Base-by-base conservation (phyloP, 2,329 filamentous ascomycete species). In the Fusarium guadeloupense region DNA sequence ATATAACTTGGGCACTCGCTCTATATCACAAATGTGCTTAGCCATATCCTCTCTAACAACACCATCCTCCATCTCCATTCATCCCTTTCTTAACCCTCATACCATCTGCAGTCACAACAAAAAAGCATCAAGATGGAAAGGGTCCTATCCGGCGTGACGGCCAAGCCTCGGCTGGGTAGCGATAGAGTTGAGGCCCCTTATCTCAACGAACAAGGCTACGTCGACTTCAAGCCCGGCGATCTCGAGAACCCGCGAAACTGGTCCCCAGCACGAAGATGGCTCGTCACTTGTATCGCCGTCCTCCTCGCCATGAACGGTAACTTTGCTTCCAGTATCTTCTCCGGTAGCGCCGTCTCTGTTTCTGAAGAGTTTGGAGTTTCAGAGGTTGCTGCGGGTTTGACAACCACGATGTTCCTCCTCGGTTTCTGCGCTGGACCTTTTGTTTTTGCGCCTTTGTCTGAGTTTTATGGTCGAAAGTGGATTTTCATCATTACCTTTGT, bases 371-470 rank as follows among this genome's bases (percentile, higher is more conserved):
- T 86, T 47, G 62, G 72, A 14, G 76, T 86, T 3, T 84, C 81
- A 0, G 59, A 52, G 6, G 78, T 80, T 54, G 81, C 75, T 3
- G 80, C 80, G 0, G 78, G 77, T 3, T 74, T 86, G 9, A 81
- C 81, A 2, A 81, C 84, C 37, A 83, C 82, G 0, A 68, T 85
- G 9, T 86, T 85, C 62, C 74, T 86, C 21, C 74, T 85, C 5
- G 83, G 74, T 5, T 88, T 87, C 70, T 83, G 81, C 58, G 79
- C 82, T 3, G 86, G 86, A 0, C 85, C 85, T 0, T 73, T 88
- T 4, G 42, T 86, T 3, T 87, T 85, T 64, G 85, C 84, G 2
- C 85, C 84, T 0, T 66, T 86, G 17, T 83, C 78, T 31, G 85
- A 87, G 69, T 83, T 85, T 53, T 86, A 83, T 68, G 83, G 84